A percentile compares a stretch with the other conserved stretches of the same genome.
Evolutionary conservation across 148 eudicot species (phyloP).

Genomic region (Euryodendron excelsum): DNA sequence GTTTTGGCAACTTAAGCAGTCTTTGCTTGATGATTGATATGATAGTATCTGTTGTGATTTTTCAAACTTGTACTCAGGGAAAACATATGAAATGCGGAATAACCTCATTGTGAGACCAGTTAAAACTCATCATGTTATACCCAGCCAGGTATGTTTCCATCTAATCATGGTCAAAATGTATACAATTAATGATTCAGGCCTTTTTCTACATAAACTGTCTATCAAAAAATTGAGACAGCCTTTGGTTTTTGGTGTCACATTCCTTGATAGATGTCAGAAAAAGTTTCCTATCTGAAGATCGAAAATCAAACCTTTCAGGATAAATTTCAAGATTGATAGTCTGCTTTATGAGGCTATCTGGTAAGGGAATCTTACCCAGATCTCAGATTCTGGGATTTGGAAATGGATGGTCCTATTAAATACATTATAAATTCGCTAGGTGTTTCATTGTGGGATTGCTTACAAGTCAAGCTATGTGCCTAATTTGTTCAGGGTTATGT

Average conservation of each 20-base stretch:
- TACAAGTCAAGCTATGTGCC: neutral
- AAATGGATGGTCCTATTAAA: neutral
- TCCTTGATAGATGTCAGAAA: too few species aligned
- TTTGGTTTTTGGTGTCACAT: too few species aligned
- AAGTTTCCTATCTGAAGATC: too few species aligned
- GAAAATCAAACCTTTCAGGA: too few species aligned
- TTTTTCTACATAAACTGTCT: neutral
- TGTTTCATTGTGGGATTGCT: conserved; percentile 6
- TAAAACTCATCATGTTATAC: conserved; percentile 84
- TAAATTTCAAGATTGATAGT: neutral
- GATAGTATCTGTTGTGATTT: neutral
- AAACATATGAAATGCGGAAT: conserved; percentile 83
- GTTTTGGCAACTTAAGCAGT: neutral
- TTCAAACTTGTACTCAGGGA: conserved; percentile 48
- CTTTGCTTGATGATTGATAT: conserved; percentile 12
- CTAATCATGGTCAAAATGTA: neutral
- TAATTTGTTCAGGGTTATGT: conserved; percentile 71
- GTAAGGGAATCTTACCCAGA: neutral
- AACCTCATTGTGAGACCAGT: conserved; percentile 94
- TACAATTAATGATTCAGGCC: neutral
- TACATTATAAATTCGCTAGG: neutral
- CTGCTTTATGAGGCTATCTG: neutral
- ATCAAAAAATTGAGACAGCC: neutral
- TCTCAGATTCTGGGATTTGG: neutral
- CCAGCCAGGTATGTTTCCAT: conserved; percentile 74